These are phyloP conservation scores for Trichosporon faecale DNA, from an alignment of 1,284 basidiomycete genomes.

Conservation along the genomic window DNA sequence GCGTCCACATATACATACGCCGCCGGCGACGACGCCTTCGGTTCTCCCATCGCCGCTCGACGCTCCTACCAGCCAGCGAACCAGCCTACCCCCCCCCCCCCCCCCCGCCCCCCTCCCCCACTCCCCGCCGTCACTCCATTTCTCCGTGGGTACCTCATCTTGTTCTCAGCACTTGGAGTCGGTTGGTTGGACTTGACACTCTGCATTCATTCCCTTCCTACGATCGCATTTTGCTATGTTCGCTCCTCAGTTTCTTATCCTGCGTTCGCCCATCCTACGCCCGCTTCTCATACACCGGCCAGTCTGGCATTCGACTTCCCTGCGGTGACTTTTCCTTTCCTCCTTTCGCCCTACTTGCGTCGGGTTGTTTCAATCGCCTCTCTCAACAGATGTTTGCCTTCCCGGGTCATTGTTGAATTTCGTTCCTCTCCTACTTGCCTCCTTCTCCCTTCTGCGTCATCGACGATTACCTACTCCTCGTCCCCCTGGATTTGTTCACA, in stretches of 20 bases:
- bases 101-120: neutral
- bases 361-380: no score
- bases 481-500: neutral
- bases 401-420: no score
- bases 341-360: neutral
- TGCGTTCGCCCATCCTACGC: neutral
- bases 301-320: neutral
- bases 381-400: no score
- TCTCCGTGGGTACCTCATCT: neutral
- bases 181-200: neutral
- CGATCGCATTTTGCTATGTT: neutral
- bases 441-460: neutral
- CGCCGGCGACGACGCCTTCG: neutral
- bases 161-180: neutral
- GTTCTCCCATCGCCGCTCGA: neutral
- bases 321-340: neutral
- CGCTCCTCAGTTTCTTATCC: neutral
- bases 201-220: neutral
- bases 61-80: neutral
- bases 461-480: neutral
- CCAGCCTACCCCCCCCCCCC: neutral
- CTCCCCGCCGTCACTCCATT: neutral
- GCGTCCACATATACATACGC: neutral
- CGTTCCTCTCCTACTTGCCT: neutral
- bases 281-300: no score